Evolutionary conservation across 1,284 basidiomycete species (phyloP), one percentile per base, ranked within the genome.

Genomic region (Malassezia yamatoensis): DNA sequence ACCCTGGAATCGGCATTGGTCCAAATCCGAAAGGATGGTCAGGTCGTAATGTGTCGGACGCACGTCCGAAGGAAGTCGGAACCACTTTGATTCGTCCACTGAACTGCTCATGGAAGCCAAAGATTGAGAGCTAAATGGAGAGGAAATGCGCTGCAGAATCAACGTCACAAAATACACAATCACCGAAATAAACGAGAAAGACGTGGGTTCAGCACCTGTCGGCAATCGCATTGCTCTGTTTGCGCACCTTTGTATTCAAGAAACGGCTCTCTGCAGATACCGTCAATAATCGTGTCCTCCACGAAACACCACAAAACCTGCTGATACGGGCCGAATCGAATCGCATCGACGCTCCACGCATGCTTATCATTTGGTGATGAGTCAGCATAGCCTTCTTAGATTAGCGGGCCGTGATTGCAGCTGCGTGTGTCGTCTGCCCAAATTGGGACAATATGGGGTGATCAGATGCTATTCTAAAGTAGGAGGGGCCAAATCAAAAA

Each of bases 1-100:
- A 39, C 90, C 90, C 42, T 83, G 79, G 72, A 90, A 94, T 18
- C 76, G 80, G 50, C 81, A 78, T 32, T 79, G 79, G 56, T 85
- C 80, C 46, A 94, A 80, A 76, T 91, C 86, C 3, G 90, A 60
- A 71, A 81, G 84, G 75, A 93, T 78, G 45, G 83, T 84, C 47
- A 93, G 75, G 64, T 78, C 86, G 76, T 93, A 94, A 75, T 90
- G 87, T 16, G 76, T 80, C 13, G 88, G 85, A 64, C 80, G 82
- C 56, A 88, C 83, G 65, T 83, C 79, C 10, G 80, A 81, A 11
- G 88, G 88, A 48, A 93, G 81, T 63, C 88, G 83, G 76, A 85
- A 87, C 66, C 64, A 66, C 53, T 66, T 60, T 53, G 62, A 64
- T 12, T 36, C 44, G 49, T 56, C 49, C 2, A 33, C 24, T 34